These are phyloP conservation scores for Aspergillus heteromorphus DNA, from an alignment of 495 filamentous ascomycete genomes.

Conservation along the genomic window DNA sequence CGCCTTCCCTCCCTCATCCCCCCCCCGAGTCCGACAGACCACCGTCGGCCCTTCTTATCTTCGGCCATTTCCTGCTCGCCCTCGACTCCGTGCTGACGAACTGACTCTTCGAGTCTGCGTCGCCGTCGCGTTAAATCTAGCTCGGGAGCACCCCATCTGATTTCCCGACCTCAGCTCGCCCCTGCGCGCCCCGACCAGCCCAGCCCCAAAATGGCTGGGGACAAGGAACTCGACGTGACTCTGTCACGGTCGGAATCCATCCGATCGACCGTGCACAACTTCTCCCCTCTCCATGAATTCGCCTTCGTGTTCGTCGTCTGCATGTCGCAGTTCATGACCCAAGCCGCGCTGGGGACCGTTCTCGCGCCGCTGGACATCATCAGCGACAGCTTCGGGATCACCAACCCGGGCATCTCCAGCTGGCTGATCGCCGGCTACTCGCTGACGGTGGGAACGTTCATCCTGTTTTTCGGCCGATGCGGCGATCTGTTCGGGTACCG, in stretches of 20 bases:
- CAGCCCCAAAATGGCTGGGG: neutral
- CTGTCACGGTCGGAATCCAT: constrained; percentile 7
- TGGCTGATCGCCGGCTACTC: constrained; percentile 57
- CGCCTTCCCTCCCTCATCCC: too few species aligned
- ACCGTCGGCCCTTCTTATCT: too few species aligned
- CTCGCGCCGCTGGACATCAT: constrained; percentile 42
- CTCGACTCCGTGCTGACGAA: too few species aligned
- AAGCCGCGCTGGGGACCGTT: constrained; percentile 24
- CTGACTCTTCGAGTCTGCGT: too few species aligned
- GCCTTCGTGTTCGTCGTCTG: constrained; percentile 26
- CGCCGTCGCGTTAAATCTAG: too few species aligned
- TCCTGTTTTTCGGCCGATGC: constrained; percentile 55
- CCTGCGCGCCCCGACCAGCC: neutral
- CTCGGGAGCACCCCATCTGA: too few species aligned
- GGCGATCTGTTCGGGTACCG: constrained; percentile 58
- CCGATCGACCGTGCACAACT: constrained; percentile 18
- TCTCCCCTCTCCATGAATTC: constrained; percentile 21
- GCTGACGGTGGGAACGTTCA: constrained; percentile 59
- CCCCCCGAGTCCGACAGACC: too few species aligned
- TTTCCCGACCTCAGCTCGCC: too few species aligned
- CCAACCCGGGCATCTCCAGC: constrained; percentile 32
- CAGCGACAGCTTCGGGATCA: constrained; percentile 38
- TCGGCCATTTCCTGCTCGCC: too few species aligned
- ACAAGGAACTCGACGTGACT: neutral
- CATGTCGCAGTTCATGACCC: constrained; percentile 34